Evolutionary conservation across 2,329 filamentous ascomycete species (phyloP), one percentile per base, ranked within the genome.

Genomic region (Tolypocladium guangdongense): DNA sequence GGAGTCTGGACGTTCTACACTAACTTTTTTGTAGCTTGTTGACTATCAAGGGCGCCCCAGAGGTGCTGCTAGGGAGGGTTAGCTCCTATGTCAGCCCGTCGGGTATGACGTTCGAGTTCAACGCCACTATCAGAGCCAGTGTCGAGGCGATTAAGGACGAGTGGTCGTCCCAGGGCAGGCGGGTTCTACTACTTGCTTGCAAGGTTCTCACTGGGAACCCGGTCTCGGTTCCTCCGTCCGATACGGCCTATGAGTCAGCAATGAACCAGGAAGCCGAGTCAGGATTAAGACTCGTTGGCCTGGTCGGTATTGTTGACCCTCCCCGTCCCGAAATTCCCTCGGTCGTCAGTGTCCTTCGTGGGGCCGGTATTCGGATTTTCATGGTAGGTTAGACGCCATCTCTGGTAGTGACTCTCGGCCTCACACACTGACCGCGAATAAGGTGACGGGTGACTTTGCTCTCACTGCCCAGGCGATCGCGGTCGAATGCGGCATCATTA

Each of bases 231-330:
- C 62, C 68, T 8, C 62, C 77, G 0, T 69, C 73, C 2, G 77
- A 78, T 2, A 66, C 70, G 2, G 71, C 60, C n/a, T 63, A 63
- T 52, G 83, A 87, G 60, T 74, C 76, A 11, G 77, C 81, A 54
- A 74, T 84, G n/a, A 67, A 76, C 51, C 72, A 75, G 22, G 72
- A 81, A 45, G 75, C 78, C 36, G 73, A 68, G 49, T 71, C 76
- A 2, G 78, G 83, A 6, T 76, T 93, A 35, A 81, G 78, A 0
- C 82, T 92, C 57, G 80, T 87, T 30, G 89, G 88, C 18, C 71
- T 95, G 4, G 81, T 90, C 30, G 87, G 86, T 41, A 83, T 93
- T 35, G 87, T 89, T 50, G 88, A 92, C 59, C 88, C 88, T 1
- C 82, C 87, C 52, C 83, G 88, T 0, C 78, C 82, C 0, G 88